Conservation (phyloP, 108 stramenopile genomes). For the Tribonema minus region DNA sequence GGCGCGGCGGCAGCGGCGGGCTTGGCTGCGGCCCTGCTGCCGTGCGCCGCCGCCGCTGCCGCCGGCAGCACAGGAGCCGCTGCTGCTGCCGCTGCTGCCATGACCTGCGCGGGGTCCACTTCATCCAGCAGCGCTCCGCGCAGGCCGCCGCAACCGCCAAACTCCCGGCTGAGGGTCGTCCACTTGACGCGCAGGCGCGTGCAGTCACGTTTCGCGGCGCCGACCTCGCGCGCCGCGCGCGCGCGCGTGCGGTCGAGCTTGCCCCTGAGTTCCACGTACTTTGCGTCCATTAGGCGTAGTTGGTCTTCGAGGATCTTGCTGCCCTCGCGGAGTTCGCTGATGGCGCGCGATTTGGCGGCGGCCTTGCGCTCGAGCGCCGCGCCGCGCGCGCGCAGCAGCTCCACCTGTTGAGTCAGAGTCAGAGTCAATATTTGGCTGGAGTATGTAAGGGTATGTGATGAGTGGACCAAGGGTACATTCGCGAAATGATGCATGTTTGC, state of each 20-base stretch:
- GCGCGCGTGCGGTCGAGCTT: conserved; percentile 68
- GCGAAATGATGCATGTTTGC: too few relatives aligned
- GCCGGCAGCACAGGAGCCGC: not conserved
- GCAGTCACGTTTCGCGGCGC: not conserved
- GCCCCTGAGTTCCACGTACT: conserved; percentile 65
- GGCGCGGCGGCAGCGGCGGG: too few relatives aligned
- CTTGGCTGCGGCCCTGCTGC: too few relatives aligned
- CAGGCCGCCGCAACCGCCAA: too few relatives aligned
- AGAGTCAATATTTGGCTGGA: too few relatives aligned
- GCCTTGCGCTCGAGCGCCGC: conserved; percentile 51
- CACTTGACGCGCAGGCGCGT: conserved; percentile 19
- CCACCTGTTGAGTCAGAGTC: too few relatives aligned
- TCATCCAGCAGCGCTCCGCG: not conserved
- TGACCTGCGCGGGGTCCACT: not conserved
- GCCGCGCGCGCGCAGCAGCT: too few relatives aligned
- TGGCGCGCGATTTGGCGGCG: conserved; percentile 56
- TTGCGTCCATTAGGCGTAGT: conserved; percentile 69
- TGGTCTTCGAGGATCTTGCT: conserved; percentile 68
- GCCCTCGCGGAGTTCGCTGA: conserved; percentile 64
- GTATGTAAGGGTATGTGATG: too few relatives aligned
- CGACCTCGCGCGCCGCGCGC: conserved; percentile 1
- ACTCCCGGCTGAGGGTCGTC: not conserved
- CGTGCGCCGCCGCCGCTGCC: too few relatives aligned
- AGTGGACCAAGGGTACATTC: too few relatives aligned
- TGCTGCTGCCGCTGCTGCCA: not conserved